Base-by-base conservation (phyloP, 331 rosid genomes). In the Malus hybrid region DNA sequence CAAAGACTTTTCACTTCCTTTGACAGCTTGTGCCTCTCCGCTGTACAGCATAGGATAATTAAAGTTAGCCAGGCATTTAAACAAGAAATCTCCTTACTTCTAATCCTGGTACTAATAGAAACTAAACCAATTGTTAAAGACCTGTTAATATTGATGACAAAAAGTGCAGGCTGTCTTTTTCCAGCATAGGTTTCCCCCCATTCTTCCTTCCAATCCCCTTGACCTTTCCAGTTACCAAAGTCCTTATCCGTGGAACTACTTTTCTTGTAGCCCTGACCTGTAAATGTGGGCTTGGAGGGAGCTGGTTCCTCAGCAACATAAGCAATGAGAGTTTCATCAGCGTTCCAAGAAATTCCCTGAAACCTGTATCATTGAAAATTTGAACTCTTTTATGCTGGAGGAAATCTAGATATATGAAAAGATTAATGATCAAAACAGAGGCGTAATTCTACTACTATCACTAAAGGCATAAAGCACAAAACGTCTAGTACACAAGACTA, bases 181-280 rank as follows among this genome's bases (percentile, higher is more conserved):
- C 98, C 93, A 7, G 91, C 85, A 83, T 93, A 93, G 31, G 93
- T 80, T 87, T 91, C 98, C 33, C 98, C 98, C 97, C 98, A 91
- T 18, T 87, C 91, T 77, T 93, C 97, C 87, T 87, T 87, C 89
- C 88, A 90, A 14, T 90, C 95, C 71, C 98, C 98, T 80, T 90
- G 96, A 72, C 90, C 90, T 82, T 93, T 93, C 98, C 98, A 90
- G 83, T 81, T 81, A 27, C 82, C 73, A 44, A 67, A 70, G 76
- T 87, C 97, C 89, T 91, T 88, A 67, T 90, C 90, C 0, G 74
- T 52, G 11, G 90, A 84, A 64, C 84, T 81, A 63, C 78, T 86
- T 83, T 90, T 89, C 82, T 83, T 84, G 76, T 84, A 88, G 64
- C 94, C 98, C 78, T 39, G 80, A 70, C 66, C 88, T 84, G 76